phyloP scores from a whole-genome alignment of 495 filamentous ascomycete genomes.

The Lophiotrema nucula region DNA sequence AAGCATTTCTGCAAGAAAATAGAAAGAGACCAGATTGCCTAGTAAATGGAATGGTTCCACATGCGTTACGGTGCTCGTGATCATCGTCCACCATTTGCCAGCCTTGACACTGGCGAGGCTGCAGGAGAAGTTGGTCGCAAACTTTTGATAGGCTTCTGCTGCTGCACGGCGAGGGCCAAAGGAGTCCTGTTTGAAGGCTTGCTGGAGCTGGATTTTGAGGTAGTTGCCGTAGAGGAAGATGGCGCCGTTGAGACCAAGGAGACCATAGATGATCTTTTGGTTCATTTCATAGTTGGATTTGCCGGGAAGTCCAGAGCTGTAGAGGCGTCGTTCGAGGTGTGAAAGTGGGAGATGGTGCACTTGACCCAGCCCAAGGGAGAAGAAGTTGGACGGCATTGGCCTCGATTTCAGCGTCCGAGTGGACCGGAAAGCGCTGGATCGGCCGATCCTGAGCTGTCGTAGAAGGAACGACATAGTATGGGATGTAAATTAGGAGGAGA shows the following conservation, averaged over 20 bases:
- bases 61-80: slow-evolving; percentile 40
- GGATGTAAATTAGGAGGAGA: too few relatives aligned
- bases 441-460: too few relatives aligned
- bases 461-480: too few relatives aligned
- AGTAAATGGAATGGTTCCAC: slow-evolving; percentile 17
- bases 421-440: too few relatives aligned
- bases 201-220: background rate
- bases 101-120: slow-evolving; percentile 18
- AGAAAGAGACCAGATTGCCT: slow-evolving; percentile 38
- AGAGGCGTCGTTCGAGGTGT: background rate
- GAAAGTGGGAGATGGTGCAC: background rate
- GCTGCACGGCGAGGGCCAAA: background rate
- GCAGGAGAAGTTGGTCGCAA: slow-evolving; percentile 2
- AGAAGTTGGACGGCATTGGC: background rate
- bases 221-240: slow-evolving; percentile 36
- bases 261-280: slow-evolving; percentile 23
- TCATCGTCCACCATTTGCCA: slow-evolving; percentile 31
- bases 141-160: background rate
- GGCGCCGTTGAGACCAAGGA: slow-evolving; percentile 39
- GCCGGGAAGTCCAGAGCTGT: background rate
- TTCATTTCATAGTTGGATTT: background rate
- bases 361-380: background rate
- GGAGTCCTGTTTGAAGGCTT: background rate
- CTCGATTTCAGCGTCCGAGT: background rate
- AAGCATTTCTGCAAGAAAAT: slow-evolving; percentile 35